phyloP scores from a whole-genome alignment of 2,329 filamentous ascomycete genomes.

The Alternaria sp. region DNA sequence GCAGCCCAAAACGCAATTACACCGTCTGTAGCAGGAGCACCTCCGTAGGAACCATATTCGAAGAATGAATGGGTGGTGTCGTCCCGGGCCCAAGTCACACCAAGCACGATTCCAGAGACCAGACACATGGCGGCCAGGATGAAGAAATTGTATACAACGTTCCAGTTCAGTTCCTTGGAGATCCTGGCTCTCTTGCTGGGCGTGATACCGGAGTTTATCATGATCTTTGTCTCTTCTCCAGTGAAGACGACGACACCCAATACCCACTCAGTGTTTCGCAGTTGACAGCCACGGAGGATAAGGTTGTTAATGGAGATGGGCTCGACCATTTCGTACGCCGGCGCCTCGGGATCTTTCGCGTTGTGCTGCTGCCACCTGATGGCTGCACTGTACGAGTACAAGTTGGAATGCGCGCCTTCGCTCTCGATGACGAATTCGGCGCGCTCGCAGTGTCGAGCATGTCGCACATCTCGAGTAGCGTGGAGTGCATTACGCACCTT shows the following conservation, averaged over 20 bases:
- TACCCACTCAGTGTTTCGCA: slow-evolving; percentile 96
- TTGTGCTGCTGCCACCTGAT: slow-evolving; percentile 84
- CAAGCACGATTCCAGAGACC: slow-evolving; percentile 83
- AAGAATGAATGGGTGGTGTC: slow-evolving; percentile 82
- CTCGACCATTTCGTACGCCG: slow-evolving; percentile 82
- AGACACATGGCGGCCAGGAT: slow-evolving; percentile 91
- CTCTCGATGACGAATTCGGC: slow-evolving; percentile 89
- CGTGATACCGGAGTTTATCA: slow-evolving; percentile 97
- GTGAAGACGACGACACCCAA: slow-evolving; percentile 94
- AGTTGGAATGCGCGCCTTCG: slow-evolving; percentile 88
- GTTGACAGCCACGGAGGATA: slow-evolving; percentile 88
- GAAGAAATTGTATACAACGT: slow-evolving; percentile 95
- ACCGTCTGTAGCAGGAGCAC: slow-evolving; percentile 77
- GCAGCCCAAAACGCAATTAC: slow-evolving; percentile 98
- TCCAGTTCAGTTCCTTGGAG: slow-evolving; percentile 93
- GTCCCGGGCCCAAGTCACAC: slow-evolving; percentile 77
- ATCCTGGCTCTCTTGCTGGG: slow-evolving; percentile 93
- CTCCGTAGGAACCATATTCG: slow-evolving; percentile 83
- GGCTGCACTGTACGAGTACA: slow-evolving; percentile 93
- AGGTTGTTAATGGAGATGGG: slow-evolving; percentile 95
- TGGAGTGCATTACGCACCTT: slow-evolving; percentile 93
- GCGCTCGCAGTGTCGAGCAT: slow-evolving; percentile 90
- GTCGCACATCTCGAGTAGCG: slow-evolving; percentile 81
- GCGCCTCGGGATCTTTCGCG: slow-evolving; percentile 66
- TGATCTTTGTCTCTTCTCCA: slow-evolving; percentile 96